A percentile compares a stretch with the other conserved stretches of the same genome.
Conservation (phyloP, 2,329 filamentous ascomycete genomes). For the Huntiella decipiens region DNA sequence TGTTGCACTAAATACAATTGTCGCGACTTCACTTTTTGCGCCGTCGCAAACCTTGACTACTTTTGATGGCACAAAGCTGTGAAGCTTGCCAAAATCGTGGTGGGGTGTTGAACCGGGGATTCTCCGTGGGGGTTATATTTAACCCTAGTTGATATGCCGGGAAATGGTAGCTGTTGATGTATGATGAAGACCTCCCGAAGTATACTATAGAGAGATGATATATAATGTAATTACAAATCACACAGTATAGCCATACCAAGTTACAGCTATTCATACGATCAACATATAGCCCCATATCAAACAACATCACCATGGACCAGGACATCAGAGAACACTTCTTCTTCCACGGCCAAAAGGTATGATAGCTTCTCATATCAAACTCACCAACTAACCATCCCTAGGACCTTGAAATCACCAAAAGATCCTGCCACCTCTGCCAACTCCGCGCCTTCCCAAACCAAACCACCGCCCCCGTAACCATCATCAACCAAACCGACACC, state of each 20-base stretch:
- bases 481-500: slow-evolving; percentile 44
- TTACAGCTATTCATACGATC: not conserved
- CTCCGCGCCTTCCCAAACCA: slow-evolving; percentile 34
- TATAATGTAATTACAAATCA: not conserved
- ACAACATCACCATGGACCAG: slow-evolving; percentile 24
- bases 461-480: slow-evolving; percentile 31
- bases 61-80: too few relatives aligned
- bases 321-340: slow-evolving; percentile 31
- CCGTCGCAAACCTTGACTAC: too few relatives aligned
- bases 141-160: too few relatives aligned
- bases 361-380: not conserved
- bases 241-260: not conserved
- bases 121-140: too few relatives aligned
- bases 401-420: slow-evolving; percentile 15
- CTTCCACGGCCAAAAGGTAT: slow-evolving; percentile 24
- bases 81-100: too few relatives aligned
- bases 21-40: too few relatives aligned
- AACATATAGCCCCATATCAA: not conserved
- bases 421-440: slow-evolving; percentile 41
- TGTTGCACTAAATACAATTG: too few relatives aligned
- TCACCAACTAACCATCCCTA: not conserved
- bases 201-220: too few relatives aligned
- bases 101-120: too few relatives aligned
- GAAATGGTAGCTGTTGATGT: too few relatives aligned
- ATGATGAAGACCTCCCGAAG: too few relatives aligned